These are phyloP conservation scores for Flaveria bidentis DNA, from an alignment of 129 eudicot genomes.

Conservation along the genomic window DNA sequence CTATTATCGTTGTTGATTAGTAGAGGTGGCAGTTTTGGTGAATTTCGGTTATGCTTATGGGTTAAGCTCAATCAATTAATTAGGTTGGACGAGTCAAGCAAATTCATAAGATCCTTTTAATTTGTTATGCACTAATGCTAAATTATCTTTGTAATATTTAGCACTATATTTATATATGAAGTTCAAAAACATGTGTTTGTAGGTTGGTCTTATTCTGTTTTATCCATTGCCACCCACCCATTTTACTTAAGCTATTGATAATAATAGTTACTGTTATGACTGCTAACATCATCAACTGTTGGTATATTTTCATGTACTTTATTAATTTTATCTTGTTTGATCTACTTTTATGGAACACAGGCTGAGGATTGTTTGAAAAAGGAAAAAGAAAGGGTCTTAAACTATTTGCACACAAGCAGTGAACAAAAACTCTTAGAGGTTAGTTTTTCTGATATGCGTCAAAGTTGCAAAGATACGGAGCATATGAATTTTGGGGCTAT, in stretches of 20 bases:
- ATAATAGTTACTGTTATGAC: not conserved
- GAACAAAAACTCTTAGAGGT: constrained; percentile 89
- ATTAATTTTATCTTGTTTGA: constrained; percentile 15
- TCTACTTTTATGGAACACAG: constrained; percentile 36
- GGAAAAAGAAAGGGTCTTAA: constrained; percentile 80
- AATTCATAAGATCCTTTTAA: not conserved
- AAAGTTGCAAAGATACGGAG: not conserved
- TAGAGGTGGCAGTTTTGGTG: not conserved
- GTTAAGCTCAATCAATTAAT: not conserved
- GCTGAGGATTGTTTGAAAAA: constrained; percentile 82
- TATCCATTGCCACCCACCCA: not conserved
- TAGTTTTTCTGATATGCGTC: constrained; percentile 22
- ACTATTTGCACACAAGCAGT: constrained; percentile 79
- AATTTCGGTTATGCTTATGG: not conserved
- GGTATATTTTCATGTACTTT: not conserved
- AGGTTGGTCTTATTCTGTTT: not conserved
- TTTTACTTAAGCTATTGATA: constrained; percentile 6
- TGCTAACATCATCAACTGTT: not conserved
- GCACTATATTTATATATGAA: not conserved
- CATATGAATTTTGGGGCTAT: constrained; percentile 7
- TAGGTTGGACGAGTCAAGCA: not conserved
- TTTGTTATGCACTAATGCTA: too few species aligned
- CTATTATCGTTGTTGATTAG: constrained; percentile 3
- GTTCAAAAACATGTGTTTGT: not conserved
- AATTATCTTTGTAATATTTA: not conserved